A percentile compares a stretch with the other conserved stretches of the same genome.
Evolutionary conservation across 805 yeast genomes (phyloP).

Genomic region (Candida sonorensis): DNA sequence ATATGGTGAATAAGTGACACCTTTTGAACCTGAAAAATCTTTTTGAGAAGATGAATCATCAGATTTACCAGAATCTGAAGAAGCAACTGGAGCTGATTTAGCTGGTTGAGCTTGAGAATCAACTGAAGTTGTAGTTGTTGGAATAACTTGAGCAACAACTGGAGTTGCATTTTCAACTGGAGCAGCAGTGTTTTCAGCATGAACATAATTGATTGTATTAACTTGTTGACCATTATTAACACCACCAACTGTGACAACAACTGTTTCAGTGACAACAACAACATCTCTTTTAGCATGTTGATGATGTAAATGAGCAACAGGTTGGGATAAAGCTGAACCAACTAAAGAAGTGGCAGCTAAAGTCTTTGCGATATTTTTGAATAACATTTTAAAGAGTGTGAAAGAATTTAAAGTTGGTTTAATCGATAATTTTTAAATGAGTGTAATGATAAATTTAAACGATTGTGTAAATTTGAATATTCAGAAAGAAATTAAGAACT

Average conservation of each 20-base stretch:
- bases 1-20: constrained; percentile 82
- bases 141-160: constrained; percentile 9
- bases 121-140: constrained; percentile 22
- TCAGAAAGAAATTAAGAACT: background rate
- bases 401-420: too few species aligned
- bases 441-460: background rate
- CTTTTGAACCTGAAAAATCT: constrained; percentile 58
- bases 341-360: constrained; percentile 40
- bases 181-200: constrained; percentile 23
- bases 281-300: constrained; percentile 51
- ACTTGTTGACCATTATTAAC: constrained; percentile 27
- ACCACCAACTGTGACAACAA: constrained; percentile 39
- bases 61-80: constrained; percentile 5
- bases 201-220: constrained; percentile 25
- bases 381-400: constrained; percentile 16
- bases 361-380: constrained; percentile 34
- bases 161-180: constrained; percentile 19
- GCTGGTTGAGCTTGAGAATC: too few species aligned
- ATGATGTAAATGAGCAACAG: constrained; percentile 55
- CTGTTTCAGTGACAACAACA: constrained; percentile 41
- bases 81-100: constrained; percentile 21
- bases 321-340: constrained; percentile 50
- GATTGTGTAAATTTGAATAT: too few species aligned
- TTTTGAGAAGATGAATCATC: constrained; percentile 21
- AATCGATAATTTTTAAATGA: too few species aligned